These are phyloP conservation scores for Penicillium steckii DNA, from an alignment of 495 filamentous ascomycete species.

Conservation along the genomic window DNA sequence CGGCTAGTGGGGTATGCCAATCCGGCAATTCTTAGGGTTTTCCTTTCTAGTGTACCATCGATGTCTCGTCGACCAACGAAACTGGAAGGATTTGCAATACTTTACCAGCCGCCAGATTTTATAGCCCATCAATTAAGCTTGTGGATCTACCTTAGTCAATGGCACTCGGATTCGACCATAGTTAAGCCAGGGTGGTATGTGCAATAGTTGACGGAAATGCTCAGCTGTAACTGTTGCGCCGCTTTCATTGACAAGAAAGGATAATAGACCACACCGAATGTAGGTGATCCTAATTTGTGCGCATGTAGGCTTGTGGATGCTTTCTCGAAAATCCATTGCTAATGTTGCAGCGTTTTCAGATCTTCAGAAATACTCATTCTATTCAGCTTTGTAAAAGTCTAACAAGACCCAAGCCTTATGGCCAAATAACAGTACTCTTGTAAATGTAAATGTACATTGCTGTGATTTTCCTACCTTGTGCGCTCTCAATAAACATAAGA, in stretches of 20 bases:
- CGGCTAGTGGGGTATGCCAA: neutral
- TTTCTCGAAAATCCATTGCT: too few species aligned
- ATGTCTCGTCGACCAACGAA: neutral
- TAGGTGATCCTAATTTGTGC: too few species aligned
- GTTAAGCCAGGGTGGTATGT: neutral
- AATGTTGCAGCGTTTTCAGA: too few species aligned
- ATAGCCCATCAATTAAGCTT: neutral
- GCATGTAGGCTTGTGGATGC: too few species aligned
- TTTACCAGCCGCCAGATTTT: neutral
- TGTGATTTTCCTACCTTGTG: too few species aligned
- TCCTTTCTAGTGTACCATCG: neutral
- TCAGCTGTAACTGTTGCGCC: neutral
- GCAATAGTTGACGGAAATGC: neutral
- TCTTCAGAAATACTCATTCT: neutral
- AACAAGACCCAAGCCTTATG: neutral
- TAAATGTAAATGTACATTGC: too few species aligned
- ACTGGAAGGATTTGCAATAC: neutral
- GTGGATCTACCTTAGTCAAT: neutral
- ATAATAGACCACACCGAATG: neutral
- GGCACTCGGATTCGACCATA: neutral
- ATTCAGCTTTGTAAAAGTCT: neutral
- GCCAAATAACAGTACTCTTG: too few species aligned
- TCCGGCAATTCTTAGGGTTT: neutral
- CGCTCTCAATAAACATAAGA: too few species aligned
- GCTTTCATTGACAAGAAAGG: neutral